These are phyloP conservation scores for Boeremia lycopersici DNA, from an alignment of 2,329 filamentous ascomycete genomes.

Conservation along the genomic window DNA sequence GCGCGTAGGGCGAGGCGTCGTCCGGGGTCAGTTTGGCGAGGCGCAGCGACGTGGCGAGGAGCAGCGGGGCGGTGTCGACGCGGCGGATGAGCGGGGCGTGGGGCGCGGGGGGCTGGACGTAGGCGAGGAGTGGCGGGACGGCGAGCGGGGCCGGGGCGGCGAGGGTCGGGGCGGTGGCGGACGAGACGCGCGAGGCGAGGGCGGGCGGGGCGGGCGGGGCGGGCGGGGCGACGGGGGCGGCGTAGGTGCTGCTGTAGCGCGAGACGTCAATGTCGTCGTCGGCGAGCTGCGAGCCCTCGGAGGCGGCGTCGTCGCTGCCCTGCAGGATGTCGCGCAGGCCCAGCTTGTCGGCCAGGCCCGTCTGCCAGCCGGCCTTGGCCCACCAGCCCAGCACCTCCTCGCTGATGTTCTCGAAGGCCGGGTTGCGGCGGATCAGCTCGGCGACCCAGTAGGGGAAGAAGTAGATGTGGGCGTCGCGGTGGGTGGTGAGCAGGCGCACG, in stretches of 20 bases:
- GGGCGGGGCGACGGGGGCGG: constrained; percentile 25
- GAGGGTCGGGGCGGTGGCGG: constrained; percentile 34
- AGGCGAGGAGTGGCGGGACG: constrained; percentile 78
- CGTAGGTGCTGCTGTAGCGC: constrained; percentile 59
- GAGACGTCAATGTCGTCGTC: constrained; percentile 63
- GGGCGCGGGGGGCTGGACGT: constrained; percentile 72
- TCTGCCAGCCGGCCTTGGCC: constrained; percentile 93
- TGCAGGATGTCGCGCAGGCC: constrained; percentile 71
- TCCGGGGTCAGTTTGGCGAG: constrained; percentile 79
- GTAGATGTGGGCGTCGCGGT: constrained; percentile 93
- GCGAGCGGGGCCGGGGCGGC: constrained; percentile 47
- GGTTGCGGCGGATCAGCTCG: constrained; percentile 79
- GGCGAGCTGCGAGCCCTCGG: constrained; percentile 41
- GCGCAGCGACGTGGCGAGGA: constrained; percentile 81
- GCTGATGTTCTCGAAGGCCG: constrained; percentile 82
- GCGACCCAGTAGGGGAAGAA: constrained; percentile 92
- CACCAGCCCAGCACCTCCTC: constrained; percentile 95
- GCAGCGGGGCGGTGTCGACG: constrained; percentile 83
- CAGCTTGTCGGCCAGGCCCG: constrained; percentile 78
- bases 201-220: constrained; percentile 17
- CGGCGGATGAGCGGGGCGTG: constrained; percentile 73
- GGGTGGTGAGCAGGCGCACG: constrained; percentile 79
- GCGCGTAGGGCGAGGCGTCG: constrained; percentile 72
- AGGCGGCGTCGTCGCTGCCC: constrained; percentile 49
- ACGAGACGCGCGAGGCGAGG: constrained; percentile 48